Evolutionary conservation across 202 grass and related monocot genomes (phyloP).

Genomic region (Eragrostis tef): DNA sequence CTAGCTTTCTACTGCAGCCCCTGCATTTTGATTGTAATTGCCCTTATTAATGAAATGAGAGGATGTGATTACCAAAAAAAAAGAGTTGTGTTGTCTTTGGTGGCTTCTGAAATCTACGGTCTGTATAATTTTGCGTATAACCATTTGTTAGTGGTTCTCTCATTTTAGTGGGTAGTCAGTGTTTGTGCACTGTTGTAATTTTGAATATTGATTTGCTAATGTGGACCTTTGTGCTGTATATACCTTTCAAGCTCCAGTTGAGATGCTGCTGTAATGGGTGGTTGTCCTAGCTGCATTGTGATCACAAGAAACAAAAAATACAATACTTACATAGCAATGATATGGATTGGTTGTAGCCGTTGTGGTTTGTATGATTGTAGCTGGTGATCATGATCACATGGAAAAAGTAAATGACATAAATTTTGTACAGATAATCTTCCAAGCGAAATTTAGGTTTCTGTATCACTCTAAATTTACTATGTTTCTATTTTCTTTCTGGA

Average conservation of each 20-base stretch:
- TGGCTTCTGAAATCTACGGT: not conserved
- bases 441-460: not conserved
- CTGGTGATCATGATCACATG: not conserved
- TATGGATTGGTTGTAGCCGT: not conserved
- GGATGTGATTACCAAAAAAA: not conserved
- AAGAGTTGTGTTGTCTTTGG: not conserved
- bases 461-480: not conserved
- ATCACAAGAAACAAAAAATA: not conserved
- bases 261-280: not conserved
- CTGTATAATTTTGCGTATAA: not conserved
- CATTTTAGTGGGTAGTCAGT: not conserved
- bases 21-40: too few species aligned
- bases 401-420: not conserved
- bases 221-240: not conserved
- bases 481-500: not conserved
- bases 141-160: not conserved
- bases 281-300: not conserved
- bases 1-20: too few species aligned
- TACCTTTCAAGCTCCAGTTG: not conserved
- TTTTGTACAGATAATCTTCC: not conserved
- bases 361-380: constrained; percentile 1
- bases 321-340: not conserved
- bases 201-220: not conserved
- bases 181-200: not conserved
- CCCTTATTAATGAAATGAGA: too few species aligned